Conservation (phyloP, 257 asterid species). For the Nicotiana attenuata region DNA sequence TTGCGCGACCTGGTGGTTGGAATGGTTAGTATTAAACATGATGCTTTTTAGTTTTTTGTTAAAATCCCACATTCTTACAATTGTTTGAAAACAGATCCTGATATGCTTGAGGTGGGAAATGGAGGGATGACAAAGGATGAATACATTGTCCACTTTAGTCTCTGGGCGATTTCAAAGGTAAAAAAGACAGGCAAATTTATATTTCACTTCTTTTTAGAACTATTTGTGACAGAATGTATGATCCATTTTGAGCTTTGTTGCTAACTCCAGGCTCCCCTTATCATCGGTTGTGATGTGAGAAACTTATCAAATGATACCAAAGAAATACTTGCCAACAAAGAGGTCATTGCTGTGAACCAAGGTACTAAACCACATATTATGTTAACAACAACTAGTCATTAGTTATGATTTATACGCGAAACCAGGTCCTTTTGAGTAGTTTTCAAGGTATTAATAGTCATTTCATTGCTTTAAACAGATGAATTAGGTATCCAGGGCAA, state of each 20-base stretch:
- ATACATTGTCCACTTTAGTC: constrained; percentile 67
- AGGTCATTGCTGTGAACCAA: constrained; percentile 73
- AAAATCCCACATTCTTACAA: background rate
- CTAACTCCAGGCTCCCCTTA: constrained; percentile 62
- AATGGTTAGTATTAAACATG: constrained; percentile 46
- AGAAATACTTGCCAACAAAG: constrained; percentile 57
- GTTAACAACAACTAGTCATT: background rate
- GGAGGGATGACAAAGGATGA: constrained; percentile 86
- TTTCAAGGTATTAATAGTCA: no score
- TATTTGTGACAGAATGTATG: background rate
- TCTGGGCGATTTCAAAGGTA: constrained; percentile 89
- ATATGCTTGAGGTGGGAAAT: constrained; percentile 91
- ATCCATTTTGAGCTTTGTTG: background rate
- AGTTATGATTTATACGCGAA: background rate
- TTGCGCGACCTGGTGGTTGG: constrained; percentile 92
- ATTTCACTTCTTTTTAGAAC: background rate
- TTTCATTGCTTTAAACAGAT: constrained; percentile 32
- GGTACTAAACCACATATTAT: constrained; percentile 29
- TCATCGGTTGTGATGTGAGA: constrained; percentile 81
- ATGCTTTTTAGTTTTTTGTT: background rate
- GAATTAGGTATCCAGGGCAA: constrained; percentile 68
- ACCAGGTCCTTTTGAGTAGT: no score
- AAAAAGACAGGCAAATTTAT: background rate
- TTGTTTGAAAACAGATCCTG: constrained; percentile 48
- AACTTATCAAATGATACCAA: constrained; percentile 40